Percentiles rank a stretch among this genome's conserved stretches.
Evolutionary conservation across 257 asterid species (phyloP).

Genomic region (Avicennia marina): DNA sequence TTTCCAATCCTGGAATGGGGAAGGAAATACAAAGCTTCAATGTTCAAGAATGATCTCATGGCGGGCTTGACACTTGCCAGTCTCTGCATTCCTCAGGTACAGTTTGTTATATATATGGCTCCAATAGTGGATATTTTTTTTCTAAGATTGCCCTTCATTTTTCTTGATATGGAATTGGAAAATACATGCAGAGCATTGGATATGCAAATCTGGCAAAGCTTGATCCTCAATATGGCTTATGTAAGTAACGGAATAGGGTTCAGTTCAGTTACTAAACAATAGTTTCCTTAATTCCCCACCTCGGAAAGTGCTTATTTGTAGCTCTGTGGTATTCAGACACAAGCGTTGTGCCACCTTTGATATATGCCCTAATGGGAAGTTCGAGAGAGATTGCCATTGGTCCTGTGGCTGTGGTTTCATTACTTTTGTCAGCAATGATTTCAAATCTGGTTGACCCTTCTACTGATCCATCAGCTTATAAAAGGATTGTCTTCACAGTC

Average conservation of each 20-base stretch:
- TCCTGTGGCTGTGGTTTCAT: slow-evolving; percentile 52
- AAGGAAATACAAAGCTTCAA: slow-evolving; percentile 37
- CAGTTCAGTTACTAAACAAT: no score
- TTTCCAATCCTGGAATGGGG: slow-evolving; percentile 88
- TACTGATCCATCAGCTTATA: slow-evolving; percentile 30
- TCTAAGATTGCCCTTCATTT: no score
- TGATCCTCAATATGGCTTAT: no score
- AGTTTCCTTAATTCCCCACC: no score
- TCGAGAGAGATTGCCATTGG: slow-evolving; percentile 60
- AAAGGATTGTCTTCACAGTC: slow-evolving; percentile 43
- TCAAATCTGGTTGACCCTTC: slow-evolving; percentile 41
- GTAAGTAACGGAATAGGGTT: no score
- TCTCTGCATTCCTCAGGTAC: slow-evolving; percentile 86
- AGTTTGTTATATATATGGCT: background rate
- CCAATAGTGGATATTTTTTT: no score
- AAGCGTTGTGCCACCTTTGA: slow-evolving; percentile 50
- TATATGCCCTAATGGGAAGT: slow-evolving; percentile 54
- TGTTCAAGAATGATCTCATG: slow-evolving; percentile 63
- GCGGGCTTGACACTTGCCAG: slow-evolving; percentile 88
- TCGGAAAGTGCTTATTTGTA: no score
- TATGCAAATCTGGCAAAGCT: no score
- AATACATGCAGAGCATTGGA: no score
- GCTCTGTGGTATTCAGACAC: no score
- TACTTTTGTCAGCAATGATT: slow-evolving; percentile 45
- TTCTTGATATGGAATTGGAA: no score